A percentile compares a stretch with the other conserved stretches of the same genome.
Evolutionary conservation across 768 basidiomycete species (phyloP).

Genomic region (Leccinum subgranulosum): DNA sequence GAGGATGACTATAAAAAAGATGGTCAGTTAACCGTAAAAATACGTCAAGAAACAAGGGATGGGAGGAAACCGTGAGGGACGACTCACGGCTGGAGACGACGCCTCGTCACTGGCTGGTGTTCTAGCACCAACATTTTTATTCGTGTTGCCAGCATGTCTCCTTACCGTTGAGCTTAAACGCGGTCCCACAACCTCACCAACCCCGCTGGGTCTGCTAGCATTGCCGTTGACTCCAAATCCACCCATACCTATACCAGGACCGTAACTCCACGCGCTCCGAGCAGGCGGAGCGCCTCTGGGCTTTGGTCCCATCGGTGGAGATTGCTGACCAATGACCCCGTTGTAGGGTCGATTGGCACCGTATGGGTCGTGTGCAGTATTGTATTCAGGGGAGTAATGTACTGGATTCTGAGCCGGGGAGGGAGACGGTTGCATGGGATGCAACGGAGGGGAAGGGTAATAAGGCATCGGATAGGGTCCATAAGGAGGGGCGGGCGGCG

Average conservation of each 20-base stretch:
- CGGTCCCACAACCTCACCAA: conserved; percentile 58
- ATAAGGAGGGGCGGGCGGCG: conserved; percentile 31
- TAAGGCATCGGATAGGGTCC: conserved; percentile 35
- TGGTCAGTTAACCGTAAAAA: background rate
- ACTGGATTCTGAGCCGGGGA: conserved; percentile 26
- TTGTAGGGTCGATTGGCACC: conserved; percentile 22
- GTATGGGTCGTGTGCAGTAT: conserved; percentile 24
- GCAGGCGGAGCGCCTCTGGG: conserved; percentile 38
- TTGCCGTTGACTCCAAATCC: conserved; percentile 36
- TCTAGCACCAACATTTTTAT: conserved; percentile 51
- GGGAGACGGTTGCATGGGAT: conserved; percentile 24
- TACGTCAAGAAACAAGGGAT: background rate
- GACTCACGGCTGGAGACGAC: conserved; percentile 72
- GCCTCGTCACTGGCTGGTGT: conserved; percentile 71
- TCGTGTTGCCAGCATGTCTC: conserved; percentile 48
- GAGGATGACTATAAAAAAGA: conserved; percentile 60
- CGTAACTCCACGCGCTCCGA: conserved; percentile 66
- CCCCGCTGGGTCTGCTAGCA: conserved; percentile 21
- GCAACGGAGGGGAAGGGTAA: conserved; percentile 31
- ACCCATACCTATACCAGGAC: conserved; percentile 55
- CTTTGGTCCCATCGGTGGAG: conserved; percentile 25
- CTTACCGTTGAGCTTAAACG: conserved; percentile 52
- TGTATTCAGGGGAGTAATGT: conserved; percentile 31
- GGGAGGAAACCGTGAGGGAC: conserved; percentile 1
- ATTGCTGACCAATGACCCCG: conserved; percentile 32